Base-by-base conservation (phyloP, 768 basidiomycete genomes). In the Mycena rebaudengoi region DNA sequence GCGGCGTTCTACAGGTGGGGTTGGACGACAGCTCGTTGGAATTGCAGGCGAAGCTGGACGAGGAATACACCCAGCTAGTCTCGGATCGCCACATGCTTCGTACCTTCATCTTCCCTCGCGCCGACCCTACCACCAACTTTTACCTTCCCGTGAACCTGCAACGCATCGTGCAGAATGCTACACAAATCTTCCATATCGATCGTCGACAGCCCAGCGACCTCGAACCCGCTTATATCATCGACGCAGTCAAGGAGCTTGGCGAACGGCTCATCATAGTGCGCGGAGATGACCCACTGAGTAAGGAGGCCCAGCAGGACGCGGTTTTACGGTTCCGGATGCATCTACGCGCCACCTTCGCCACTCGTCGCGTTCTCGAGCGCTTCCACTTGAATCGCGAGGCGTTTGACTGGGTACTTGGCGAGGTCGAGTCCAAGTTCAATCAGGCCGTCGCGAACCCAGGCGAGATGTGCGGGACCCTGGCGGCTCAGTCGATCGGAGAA, bases 401-500 rank as follows among this genome's bases (percentile, higher is more conserved):
- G 3, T 99, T 98, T 74, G 96, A 98, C 72, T 99, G 98, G 98
- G 95, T 99, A 2, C 70, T 98, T 50, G 92, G 98, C 65, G 98
- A 99, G 78, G 88, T 99, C 29, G 96, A 99, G 75, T 85, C 94
- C 44, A 96, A 96, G 75, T 99, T 99, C 84, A 97, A 98, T 73
- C 91, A 90, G 69, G 92, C 98, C 3, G 70, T 97, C 2, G 95
- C 88, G 11, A 92, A 98, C 70, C 94, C 98, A 0, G 96, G 97
- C 44, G 98, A 99, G 79, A 99, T 99, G 98, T 99, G 98, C 68
- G 98, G 98, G 43, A 98, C 96, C 0, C 86, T 99, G 21, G 92
- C 97, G 35, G 98, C 98, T 0, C 98, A 99, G 80, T 99, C 98
- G 0, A 99, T 99, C 68, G 98, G 98, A 77, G 98, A 99, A 82